These are phyloP conservation scores for Sicyos baderoa DNA, from an alignment of 306 rosid genomes.

Conservation along the genomic window DNA sequence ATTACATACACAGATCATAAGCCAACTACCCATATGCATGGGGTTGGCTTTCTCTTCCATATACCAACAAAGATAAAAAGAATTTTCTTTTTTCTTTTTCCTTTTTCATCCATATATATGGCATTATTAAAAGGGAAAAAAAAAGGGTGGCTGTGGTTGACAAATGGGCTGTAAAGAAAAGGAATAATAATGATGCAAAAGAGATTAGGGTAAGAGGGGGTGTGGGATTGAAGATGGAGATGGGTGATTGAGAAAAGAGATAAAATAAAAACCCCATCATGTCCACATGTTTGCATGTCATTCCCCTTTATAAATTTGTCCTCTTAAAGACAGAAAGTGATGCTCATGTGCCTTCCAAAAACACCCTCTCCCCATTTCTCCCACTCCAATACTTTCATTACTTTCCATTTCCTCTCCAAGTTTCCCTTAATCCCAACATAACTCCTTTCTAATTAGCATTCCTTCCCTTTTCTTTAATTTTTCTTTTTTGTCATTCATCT, in stretches of 20 bases:
- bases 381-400: neutral
- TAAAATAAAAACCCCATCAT: conserved; percentile 11
- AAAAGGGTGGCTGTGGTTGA: neutral
- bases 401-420: neutral
- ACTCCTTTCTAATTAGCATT: neutral
- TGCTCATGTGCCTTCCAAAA: conserved; percentile 13
- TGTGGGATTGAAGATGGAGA: neutral
- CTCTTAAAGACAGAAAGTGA: conserved; percentile 19
- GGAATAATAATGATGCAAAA: conserved; percentile 14
- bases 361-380: neutral
- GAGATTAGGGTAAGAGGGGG: neutral
- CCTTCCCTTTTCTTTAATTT: no score
- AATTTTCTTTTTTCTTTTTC: neutral
- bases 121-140: neutral
- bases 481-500: no score
- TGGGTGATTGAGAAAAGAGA: conserved; percentile 3
- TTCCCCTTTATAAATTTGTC: conserved; percentile 10
- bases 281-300: conserved; percentile 13
- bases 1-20: neutral
- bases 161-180: conserved; percentile 14
- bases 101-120: neutral
- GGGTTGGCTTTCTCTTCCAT: neutral
- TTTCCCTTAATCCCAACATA: conserved; percentile 18
- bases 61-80: neutral
- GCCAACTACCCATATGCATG: conserved; percentile 13